Percentiles rank a stretch among this genome's conserved stretches.
Conservation (phyloP, 495 filamentous ascomycete genomes). For the Parathielavia appendiculata region DNA sequence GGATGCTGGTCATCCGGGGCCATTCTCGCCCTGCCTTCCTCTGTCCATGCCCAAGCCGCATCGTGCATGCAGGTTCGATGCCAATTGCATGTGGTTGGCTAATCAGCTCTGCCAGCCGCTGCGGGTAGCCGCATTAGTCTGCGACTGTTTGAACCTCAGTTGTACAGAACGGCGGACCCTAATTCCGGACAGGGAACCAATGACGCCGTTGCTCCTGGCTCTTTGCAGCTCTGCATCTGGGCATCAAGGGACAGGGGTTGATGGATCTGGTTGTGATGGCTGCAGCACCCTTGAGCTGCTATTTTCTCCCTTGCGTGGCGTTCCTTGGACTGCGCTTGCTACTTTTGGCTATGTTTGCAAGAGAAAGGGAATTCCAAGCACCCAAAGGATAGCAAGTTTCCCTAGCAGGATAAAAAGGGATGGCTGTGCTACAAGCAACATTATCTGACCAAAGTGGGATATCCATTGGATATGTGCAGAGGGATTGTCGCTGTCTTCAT, state of each 20-base stretch:
- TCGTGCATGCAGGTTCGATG: constrained; percentile 11
- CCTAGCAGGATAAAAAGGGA: not conserved
- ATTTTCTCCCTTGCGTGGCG: constrained; percentile 12
- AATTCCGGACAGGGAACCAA: constrained; percentile 8
- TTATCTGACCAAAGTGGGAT: not conserved
- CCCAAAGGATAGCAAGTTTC: constrained; percentile 2
- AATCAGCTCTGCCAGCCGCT: constrained; percentile 16
- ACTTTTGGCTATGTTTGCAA: constrained; percentile 12
- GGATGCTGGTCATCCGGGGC: not conserved
- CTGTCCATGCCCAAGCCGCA: constrained; percentile 9
- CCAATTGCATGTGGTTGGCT: constrained; percentile 10
- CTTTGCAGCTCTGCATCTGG: constrained; percentile 14
- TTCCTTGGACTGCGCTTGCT: not conserved
- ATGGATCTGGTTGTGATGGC: not conserved
- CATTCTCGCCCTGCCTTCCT: not conserved
- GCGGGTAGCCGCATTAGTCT: constrained; percentile 41
- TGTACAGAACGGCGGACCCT: constrained; percentile 19
- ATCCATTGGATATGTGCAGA: not conserved
- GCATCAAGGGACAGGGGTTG: not conserved
- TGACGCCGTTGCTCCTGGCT: constrained; percentile 7
- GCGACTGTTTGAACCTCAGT: constrained; percentile 45
- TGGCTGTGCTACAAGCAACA: constrained; percentile 11
- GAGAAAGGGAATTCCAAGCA: constrained; percentile 7
- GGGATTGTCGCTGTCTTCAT: constrained; percentile 1
- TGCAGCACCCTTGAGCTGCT: not conserved